Evolutionary conservation across 371 early-diverging fungal genomes (phyloP), one percentile per base, ranked within the genome.

Genomic region (Mortierella sp.): DNA sequence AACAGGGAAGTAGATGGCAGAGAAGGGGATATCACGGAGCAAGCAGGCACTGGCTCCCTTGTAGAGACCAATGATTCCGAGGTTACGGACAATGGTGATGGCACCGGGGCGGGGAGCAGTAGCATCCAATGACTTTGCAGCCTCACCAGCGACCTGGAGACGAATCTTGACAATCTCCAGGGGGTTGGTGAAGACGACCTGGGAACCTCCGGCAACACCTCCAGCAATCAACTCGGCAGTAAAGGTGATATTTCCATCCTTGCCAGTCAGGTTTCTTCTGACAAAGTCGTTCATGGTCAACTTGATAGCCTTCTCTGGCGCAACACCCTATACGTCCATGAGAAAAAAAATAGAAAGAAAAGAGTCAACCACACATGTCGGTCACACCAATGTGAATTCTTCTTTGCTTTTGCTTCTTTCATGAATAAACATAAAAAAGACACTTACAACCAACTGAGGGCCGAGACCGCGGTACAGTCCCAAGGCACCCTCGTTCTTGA

Each of bases 241-340:
- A 26, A 81, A 39, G 26, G 93, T 79, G 53, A 97, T 93, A 70
- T 93, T 88, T 11, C 98, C 98, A 37, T 74, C 66, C 79, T 88
- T 88, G 79, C 95, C 90, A 9, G 88, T 90, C 14, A 95, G 83
- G 37, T 91, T 88, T n/a, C 88, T 80, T 64, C 99, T 91, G 7
- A 97, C 94, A 71, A 96, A 90, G 83, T 98, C 98, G 87, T 99
- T 99, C 86, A 98, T 94, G 4, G 99, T 97, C 79, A 99, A 86
- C 85, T 99, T 99, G 90, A 99, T 98, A 41, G 99, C 99, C 87
- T 99, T 98, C 80, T 99, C 99, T 29, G 99, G 99, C 10, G 99
- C 86, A 26, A 88, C 84, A 65, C 83, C 79, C 79, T 79, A 66
- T 7, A 69, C 50, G 19, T 37, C 31, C 22, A n/a, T 34, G 16